Percentiles rank a stretch among this genome's conserved stretches.
These are phyloP conservation scores for Chaetomiaceae sp. DNA, from an alignment of 2,329 filamentous ascomycete species.

Conservation along the genomic window DNA sequence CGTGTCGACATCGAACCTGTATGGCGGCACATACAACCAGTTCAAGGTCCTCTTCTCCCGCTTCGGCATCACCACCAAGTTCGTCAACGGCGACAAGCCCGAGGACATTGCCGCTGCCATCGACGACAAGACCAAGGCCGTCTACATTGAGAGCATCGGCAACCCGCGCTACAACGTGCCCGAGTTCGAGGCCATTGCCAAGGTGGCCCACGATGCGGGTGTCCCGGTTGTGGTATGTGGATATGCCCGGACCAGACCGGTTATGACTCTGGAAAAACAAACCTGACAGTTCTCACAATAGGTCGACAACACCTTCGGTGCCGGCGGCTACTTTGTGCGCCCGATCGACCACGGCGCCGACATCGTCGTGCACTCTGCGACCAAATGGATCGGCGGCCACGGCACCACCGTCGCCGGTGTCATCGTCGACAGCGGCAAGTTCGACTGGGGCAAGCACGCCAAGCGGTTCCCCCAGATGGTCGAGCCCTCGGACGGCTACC, in stretches of 20 bases:
- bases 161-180: conserved; percentile 93
- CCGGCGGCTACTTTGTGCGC: conserved; percentile 80
- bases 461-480: conserved; percentile 88
- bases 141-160: conserved; percentile 88
- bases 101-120: conserved; percentile 77
- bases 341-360: conserved; percentile 69
- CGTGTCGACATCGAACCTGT: conserved; percentile 82
- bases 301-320: conserved; percentile 94
- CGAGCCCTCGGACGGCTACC: conserved; percentile 83
- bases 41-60: conserved; percentile 86
- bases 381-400: conserved; percentile 96
- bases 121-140: conserved; percentile 87
- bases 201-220: conserved; percentile 66
- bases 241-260: neutral
- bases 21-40: conserved; percentile 96
- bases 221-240: conserved; percentile 57
- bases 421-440: conserved; percentile 83
- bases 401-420: conserved; percentile 87
- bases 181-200: conserved; percentile 81
- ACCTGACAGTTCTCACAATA: no score
- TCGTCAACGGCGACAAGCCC: conserved; percentile 73
- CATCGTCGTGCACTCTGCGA: conserved; percentile 89
- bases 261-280: no score
- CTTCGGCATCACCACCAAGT: conserved; percentile 84
- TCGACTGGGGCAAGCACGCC: conserved; percentile 84